Conservation (phyloP, 2,329 filamentous ascomycete species). For the Arthrocladium fulminans region DNA sequence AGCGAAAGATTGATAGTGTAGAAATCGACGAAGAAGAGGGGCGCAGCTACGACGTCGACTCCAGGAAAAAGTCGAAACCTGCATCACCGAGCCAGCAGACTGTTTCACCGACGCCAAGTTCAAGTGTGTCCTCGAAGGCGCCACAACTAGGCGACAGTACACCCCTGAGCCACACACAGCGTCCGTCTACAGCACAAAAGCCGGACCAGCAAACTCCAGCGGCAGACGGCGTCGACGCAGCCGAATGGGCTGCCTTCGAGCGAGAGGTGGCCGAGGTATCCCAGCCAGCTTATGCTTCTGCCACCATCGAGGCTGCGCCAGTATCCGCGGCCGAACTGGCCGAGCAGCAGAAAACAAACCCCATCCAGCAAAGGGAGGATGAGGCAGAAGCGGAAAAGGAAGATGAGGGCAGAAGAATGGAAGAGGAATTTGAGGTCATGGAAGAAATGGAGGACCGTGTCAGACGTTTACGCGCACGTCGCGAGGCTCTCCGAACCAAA, state of each 20-base stretch:
- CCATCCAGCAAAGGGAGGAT: constrained; percentile 43
- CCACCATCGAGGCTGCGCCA: constrained; percentile 60
- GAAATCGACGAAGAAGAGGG: constrained; percentile 25
- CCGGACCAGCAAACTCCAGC: constrained; percentile 14
- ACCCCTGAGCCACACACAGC: not conserved
- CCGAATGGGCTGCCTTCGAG: constrained; percentile 81
- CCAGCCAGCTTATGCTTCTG: constrained; percentile 33
- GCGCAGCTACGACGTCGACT: constrained; percentile 13
- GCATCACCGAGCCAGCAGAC: not conserved
- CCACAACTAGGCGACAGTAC: not conserved
- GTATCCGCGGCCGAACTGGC: constrained; percentile 56
- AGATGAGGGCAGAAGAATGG: constrained; percentile 62
- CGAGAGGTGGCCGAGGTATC: constrained; percentile 58
- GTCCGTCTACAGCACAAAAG: constrained; percentile 14
- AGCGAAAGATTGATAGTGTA: constrained; percentile 44
- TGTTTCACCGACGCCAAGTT: not conserved
- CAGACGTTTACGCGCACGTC: constrained; percentile 56
- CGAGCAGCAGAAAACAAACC: constrained; percentile 42
- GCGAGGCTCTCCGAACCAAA: constrained; percentile 54
- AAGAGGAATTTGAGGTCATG: constrained; percentile 77
- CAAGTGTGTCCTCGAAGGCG: not conserved
- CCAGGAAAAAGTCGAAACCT: constrained; percentile 19
- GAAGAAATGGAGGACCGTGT: constrained; percentile 67
- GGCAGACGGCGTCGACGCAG: constrained; percentile 51
- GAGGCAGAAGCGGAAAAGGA: constrained; percentile 61